Conservation (phyloP, 2,329 filamentous ascomycete species). For the Aspergillus flavus region DNA sequence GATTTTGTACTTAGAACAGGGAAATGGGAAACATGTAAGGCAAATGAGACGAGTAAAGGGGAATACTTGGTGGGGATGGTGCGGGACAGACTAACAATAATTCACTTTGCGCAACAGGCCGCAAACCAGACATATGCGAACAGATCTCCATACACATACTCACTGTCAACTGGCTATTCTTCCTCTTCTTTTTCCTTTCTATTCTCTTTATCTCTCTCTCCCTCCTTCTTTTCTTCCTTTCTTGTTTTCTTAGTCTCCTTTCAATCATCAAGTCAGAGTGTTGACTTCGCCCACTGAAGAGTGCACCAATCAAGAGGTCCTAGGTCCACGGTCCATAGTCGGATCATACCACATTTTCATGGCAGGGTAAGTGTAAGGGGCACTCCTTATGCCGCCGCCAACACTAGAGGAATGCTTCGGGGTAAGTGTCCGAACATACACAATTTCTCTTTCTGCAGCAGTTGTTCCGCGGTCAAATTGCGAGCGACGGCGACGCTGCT, state of each 20-base stretch:
- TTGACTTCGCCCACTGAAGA: not conserved
- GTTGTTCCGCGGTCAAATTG: conserved; percentile 81
- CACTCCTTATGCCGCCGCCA: conserved; percentile 24
- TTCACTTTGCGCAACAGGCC: not conserved
- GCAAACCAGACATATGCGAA: conserved; percentile 7
- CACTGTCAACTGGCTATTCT: not conserved
- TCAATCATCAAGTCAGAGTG: not conserved
- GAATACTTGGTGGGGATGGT: not conserved
- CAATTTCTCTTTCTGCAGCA: conserved; percentile 67
- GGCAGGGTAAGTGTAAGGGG: conserved; percentile 29
- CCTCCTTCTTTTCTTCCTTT: not conserved
- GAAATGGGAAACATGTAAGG: not conserved
- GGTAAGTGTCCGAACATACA: conserved; percentile 30
- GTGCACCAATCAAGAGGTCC: conserved; percentile 19
- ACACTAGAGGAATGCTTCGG: conserved; percentile 21
- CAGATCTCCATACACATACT: conserved; percentile 2
- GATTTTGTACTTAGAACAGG: conserved; percentile 19
- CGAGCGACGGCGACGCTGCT: conserved; percentile 74
- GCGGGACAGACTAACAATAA: conserved; percentile 1
- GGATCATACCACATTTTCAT: conserved; percentile 28
- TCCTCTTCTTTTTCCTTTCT: not conserved
- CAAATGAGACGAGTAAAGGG: not conserved
- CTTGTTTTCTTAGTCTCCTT: not conserved
- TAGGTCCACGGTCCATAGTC: conserved; percentile 22
- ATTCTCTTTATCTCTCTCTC: not conserved